Base-by-base conservation (phyloP, 805 yeast genomes). In the Soucietia sequanensis region DNA sequence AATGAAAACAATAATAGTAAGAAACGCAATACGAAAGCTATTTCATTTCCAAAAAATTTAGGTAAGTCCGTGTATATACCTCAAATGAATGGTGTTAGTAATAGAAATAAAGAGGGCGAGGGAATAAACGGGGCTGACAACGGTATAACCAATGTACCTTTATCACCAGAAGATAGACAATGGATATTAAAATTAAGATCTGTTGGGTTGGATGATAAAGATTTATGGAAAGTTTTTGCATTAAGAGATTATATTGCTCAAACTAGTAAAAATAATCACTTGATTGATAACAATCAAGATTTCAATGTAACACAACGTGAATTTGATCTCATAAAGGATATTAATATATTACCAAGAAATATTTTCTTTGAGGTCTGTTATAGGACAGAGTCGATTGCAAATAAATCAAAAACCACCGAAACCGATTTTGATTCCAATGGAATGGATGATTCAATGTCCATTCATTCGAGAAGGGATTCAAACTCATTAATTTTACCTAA, bases 161-260 rank as follows among this genome's bases (percentile, higher is more conserved):
- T 84, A 17, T 80, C 87, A 0, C 70, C 72, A 3, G 84, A 78
- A 38, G 95, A 86, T 55, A 69, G 73, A 37, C 70, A 70, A 21
- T 84, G 95, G 89, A 64, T 88, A n/a, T 76, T 76, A 23, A 78
- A 81, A 42, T 63, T 91, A 27, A 72, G 76, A 30, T 69, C 81
- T 2, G 69, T 86, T n/a, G 98, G 97, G 0, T 60, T 91, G 33
- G 68, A 68, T 6, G 87, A 80, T 7, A 68, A 66, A 6, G 95
- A 88, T 29, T 47, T 86, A 17, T 91, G 97, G 97, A 91, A 90
- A 55, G 60, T 91, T 9, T 80, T 81, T 11, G 76, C 76, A 3
- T 57, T 88, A 37, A 69, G 90, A 37, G 81, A 81, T 19, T 84
- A 87, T 46, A 72, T 90, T 6, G 70, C 62, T 39, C 76, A 80